A percentile compares a stretch with the other conserved stretches of the same genome.
Conservation (phyloP, 805 yeast genomes). For the Lipomyces oligophaga region DNA sequence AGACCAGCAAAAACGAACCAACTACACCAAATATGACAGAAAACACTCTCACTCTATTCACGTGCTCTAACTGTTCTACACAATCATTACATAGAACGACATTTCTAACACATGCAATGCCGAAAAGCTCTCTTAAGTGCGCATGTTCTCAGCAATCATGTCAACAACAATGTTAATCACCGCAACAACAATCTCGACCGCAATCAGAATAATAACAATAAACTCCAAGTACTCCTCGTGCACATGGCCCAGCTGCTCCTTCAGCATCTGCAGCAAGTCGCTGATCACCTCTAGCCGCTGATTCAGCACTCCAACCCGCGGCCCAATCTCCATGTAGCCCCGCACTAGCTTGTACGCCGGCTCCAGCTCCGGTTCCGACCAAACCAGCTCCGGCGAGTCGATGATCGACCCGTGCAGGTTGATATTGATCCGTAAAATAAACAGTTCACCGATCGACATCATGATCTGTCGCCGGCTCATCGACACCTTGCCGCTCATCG, state of each 20-base stretch:
- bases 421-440: conserved; percentile 58
- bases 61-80: too few species aligned
- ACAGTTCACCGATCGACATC: conserved; percentile 95
- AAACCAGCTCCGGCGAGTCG: conserved; percentile 97
- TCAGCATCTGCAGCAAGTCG: conserved; percentile 90
- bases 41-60: too few species aligned
- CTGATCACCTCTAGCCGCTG: conserved; percentile 91
- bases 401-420: conserved; percentile 56
- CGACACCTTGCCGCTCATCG: conserved; percentile 88
- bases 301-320: conserved; percentile 81
- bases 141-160: conserved; percentile 17
- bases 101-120: too few species aligned
- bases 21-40: too few species aligned
- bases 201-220: conserved; percentile 84
- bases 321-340: conserved; percentile 82
- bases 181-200: conserved; percentile 87
- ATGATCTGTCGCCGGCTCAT: conserved; percentile 93
- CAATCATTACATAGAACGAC: too few species aligned
- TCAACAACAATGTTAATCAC: conserved; percentile 37
- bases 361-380: conserved; percentile 97
- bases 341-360: conserved; percentile 97
- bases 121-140: too few species aligned
- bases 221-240: conserved; percentile 86
- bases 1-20: too few species aligned
- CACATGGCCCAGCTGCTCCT: conserved; percentile 93